These are phyloP conservation scores for Saturnispora hagleri DNA, from an alignment of 805 yeast species.

Conservation along the genomic window DNA sequence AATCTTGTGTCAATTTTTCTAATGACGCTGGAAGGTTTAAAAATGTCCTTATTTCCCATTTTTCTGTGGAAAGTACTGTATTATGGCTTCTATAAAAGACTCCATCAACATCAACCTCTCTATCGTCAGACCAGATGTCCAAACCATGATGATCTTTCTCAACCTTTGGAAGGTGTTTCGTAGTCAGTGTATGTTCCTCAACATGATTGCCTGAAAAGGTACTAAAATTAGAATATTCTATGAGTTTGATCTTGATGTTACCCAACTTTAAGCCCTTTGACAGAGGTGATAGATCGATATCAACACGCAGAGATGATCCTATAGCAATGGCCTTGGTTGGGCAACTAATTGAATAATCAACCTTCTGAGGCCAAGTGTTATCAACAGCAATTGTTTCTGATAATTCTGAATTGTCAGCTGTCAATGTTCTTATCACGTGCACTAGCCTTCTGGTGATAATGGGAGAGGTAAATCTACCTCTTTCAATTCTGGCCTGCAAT, in stretches of 20 bases:
- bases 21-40: constrained; percentile 66
- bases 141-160: constrained; percentile 31
- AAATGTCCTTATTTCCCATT: constrained; percentile 63
- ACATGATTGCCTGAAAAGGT: constrained; percentile 49
- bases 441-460: constrained; percentile 60
- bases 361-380: constrained; percentile 91
- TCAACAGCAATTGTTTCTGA: constrained; percentile 90
- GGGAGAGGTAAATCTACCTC: constrained; percentile 66
- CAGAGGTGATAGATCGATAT: constrained; percentile 67
- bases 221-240: constrained; percentile 54
- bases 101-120: constrained; percentile 30
- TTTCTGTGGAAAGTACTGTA: constrained; percentile 36
- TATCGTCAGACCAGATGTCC: constrained; percentile 31
- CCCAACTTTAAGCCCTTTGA: constrained; percentile 76
- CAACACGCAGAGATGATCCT: constrained; percentile 68
- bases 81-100: constrained; percentile 27
- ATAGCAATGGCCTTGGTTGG: constrained; percentile 87
- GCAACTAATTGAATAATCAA: constrained; percentile 78
- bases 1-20: constrained; percentile 77
- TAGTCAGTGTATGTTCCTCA: constrained; percentile 51
- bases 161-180: constrained; percentile 38
- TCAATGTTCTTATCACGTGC: constrained; percentile 75
- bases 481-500: constrained; percentile 70
- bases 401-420: constrained; percentile 79
- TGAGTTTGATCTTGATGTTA: constrained; percentile 54